phyloP scores from a whole-genome alignment of 2,329 filamentous ascomycete genomes.

The Stenocarpella maydis region DNA sequence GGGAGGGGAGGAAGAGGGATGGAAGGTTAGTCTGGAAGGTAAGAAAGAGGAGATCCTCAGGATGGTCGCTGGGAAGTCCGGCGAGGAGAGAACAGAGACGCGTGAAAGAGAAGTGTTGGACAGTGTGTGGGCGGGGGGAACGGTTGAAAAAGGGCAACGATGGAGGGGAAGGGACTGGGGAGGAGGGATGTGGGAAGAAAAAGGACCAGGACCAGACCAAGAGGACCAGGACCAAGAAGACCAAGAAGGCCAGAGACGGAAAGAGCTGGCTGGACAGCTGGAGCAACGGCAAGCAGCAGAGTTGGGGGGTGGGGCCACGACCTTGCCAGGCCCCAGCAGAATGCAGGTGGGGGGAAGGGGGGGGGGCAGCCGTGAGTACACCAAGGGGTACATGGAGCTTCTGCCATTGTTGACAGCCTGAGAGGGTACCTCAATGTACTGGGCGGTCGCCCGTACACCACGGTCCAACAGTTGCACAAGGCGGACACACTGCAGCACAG shows the following conservation, averaged over 20 bases:
- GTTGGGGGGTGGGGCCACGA: constrained; percentile 16
- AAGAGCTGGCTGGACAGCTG: constrained; percentile 20
- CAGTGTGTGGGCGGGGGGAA: constrained; percentile 15
- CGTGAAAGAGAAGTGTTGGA: neutral
- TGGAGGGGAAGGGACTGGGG: constrained; percentile 33
- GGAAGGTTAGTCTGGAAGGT: constrained; percentile 32
- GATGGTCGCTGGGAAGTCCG: neutral
- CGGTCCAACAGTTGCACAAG: constrained; percentile 26
- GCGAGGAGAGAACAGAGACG: neutral
- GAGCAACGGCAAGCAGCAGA: constrained; percentile 9
- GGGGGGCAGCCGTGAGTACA: neutral
- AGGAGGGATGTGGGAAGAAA: constrained; percentile 32
- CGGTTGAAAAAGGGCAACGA: constrained; percentile 17
- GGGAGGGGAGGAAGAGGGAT: neutral
- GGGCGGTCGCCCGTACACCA: constrained; percentile 12
- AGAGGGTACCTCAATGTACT: constrained; percentile 14
- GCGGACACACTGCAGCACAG: constrained; percentile 20
- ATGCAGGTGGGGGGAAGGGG: constrained; percentile 4
- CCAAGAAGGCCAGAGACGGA: constrained; percentile 11
- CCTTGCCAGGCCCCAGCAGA: constrained; percentile 11
- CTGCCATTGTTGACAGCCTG: constrained; percentile 22
- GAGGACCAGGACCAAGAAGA: constrained; percentile 13
- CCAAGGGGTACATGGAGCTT: neutral
- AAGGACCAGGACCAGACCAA: constrained; percentile 30
- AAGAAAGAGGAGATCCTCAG: neutral